Conservation (phyloP, 2,329 filamentous ascomycete genomes). For the Polychaeton citri region DNA sequence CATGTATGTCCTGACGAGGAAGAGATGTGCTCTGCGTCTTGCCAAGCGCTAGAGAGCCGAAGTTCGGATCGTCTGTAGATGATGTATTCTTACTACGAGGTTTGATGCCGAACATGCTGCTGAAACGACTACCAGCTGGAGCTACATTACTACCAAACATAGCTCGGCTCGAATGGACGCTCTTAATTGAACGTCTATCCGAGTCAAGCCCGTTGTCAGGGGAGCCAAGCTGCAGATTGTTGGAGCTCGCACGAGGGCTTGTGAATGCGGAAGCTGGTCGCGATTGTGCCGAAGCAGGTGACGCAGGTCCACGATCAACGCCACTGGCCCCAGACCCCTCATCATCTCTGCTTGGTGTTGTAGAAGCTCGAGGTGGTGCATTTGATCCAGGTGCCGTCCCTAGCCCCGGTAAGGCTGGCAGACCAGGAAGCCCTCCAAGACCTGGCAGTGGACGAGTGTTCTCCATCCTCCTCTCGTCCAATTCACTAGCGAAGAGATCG, state of each 20-base stretch:
- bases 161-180: conserved; percentile 35
- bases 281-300: conserved; percentile 29
- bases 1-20: conserved; percentile 40
- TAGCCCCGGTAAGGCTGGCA: conserved; percentile 25
- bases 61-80: conserved; percentile 47
- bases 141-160: conserved; percentile 18
- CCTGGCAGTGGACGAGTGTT: conserved; percentile 17
- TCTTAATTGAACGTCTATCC: conserved; percentile 34
- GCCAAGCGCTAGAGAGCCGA: conserved; percentile 51
- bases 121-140: conserved; percentile 39
- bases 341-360: background rate
- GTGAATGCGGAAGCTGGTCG: conserved; percentile 33
- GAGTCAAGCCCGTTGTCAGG: conserved; percentile 29
- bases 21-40: conserved; percentile 65
- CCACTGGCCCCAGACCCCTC: background rate
- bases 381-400: conserved; percentile 5
- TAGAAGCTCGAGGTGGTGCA: conserved; percentile 10
- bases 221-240: conserved; percentile 28
- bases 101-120: conserved; percentile 40
- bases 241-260: conserved; percentile 33
- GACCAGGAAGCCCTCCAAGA: conserved; percentile 23
- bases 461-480: conserved; percentile 9
- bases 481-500: conserved; percentile 33
- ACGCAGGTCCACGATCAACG: conserved; percentile 21
- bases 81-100: conserved; percentile 44